Evolutionary conservation across 2,329 filamentous ascomycete genomes (phyloP).

Genomic region (Chlorencoelia australis): DNA sequence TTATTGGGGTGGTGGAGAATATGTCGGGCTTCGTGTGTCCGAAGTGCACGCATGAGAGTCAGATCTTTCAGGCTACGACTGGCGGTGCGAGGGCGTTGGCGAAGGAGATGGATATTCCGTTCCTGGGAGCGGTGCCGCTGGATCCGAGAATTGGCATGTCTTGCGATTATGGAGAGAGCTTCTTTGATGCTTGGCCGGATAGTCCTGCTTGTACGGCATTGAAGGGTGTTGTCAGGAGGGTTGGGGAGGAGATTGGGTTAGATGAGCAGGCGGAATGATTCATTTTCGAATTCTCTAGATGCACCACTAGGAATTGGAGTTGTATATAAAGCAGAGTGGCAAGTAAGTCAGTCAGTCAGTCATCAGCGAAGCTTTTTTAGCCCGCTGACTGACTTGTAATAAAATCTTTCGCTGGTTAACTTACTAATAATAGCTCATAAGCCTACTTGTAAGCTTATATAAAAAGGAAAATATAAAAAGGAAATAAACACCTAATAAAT

Average conservation of each 20-base stretch:
- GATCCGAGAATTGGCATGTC: conserved; percentile 94
- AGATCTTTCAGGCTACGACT: conserved; percentile 88
- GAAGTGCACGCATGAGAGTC: conserved; percentile 68
- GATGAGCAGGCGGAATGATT: no score
- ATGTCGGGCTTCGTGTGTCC: conserved; percentile 97
- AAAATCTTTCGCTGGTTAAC: no score
- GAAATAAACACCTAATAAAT: no score
- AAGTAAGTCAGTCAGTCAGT: no score
- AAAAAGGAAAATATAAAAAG: no score
- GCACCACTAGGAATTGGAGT: no score
- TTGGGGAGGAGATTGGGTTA: conserved; percentile 53
- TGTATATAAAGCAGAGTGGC: no score
- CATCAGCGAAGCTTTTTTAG: no score
- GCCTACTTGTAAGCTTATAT: no score
- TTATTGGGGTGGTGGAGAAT: conserved; percentile 90
- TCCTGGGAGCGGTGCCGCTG: conserved; percentile 79
- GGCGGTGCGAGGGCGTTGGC: conserved; percentile 76
- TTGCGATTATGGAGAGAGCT: conserved; percentile 95
- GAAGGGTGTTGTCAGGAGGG: conserved; percentile 64
- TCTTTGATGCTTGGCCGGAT: conserved; percentile 87
- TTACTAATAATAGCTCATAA: no score
- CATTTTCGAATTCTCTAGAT: no score
- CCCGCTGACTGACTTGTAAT: no score
- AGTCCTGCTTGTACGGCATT: conserved; percentile 83
- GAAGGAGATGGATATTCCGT: conserved; percentile 77